Percentiles rank a stretch among this genome's conserved stretches.
These are phyloP conservation scores for Ceratobasidium sp. DNA, from an alignment of 1,284 basidiomycete genomes.

Conservation along the genomic window DNA sequence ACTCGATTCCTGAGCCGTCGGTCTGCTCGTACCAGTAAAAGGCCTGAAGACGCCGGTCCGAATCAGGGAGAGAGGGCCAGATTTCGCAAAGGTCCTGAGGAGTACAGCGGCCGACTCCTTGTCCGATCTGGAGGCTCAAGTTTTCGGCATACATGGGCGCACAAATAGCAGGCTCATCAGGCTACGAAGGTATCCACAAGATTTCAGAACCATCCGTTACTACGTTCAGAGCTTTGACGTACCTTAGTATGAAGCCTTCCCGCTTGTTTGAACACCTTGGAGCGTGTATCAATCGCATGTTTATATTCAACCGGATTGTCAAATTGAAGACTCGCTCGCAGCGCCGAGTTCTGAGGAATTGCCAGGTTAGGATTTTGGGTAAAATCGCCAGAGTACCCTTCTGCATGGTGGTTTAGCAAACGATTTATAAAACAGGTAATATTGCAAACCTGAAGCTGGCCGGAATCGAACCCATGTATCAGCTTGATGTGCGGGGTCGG, in stretches of 20 bases:
- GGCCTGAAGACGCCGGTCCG: conserved; percentile 19
- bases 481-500: background rate
- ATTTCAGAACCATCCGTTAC: background rate
- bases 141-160: background rate
- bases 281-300: background rate
- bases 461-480: conserved; percentile 14
- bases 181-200: background rate
- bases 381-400: background rate
- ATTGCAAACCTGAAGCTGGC: conserved; percentile 2
- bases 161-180: background rate
- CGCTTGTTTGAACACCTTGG: background rate
- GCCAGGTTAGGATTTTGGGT: background rate
- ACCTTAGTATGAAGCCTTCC: too few species aligned
- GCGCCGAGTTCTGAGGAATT: background rate
- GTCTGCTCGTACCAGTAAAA: conserved; percentile 23
- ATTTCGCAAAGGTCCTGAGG: conserved; percentile 35
- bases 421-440: background rate
- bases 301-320: background rate
- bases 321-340: conserved; percentile 1
- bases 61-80: conserved; percentile 20
- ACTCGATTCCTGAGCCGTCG: conserved; percentile 21
- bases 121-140: conserved; percentile 3
- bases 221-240: too few species aligned
- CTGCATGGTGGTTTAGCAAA: background rate
- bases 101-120: conserved; percentile 8